Conservation (phyloP, 495 filamentous ascomycete genomes). For the Penicillium salamii region DNA sequence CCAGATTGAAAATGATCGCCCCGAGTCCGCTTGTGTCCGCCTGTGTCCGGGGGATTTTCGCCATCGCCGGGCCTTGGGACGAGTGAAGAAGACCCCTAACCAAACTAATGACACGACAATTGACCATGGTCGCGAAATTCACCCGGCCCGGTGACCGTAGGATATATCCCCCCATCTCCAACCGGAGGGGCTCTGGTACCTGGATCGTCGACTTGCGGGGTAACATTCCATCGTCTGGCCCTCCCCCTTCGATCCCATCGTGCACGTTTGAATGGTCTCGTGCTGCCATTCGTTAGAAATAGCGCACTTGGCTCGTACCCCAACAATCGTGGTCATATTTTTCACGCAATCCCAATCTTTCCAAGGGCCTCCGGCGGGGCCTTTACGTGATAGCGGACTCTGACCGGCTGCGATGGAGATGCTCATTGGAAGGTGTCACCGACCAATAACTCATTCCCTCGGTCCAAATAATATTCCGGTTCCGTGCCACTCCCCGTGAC, state of each 20-base stretch:
- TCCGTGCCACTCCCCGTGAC: slow-evolving; percentile 6
- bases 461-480: slow-evolving; percentile 5
- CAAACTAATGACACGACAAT: slow-evolving; percentile 1
- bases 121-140: not conserved
- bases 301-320: slow-evolving; percentile 4
- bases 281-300: slow-evolving; percentile 4
- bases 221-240: slow-evolving; percentile 1
- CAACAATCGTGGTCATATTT: slow-evolving; percentile 5
- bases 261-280: not conserved
- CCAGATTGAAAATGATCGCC: slow-evolving; percentile 7
- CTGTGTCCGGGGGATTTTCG: slow-evolving; percentile 27
- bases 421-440: slow-evolving; percentile 27
- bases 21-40: slow-evolving; percentile 17
- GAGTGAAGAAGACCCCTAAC: slow-evolving; percentile 10
- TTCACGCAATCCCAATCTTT: slow-evolving; percentile 4
- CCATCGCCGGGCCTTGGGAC: slow-evolving; percentile 5
- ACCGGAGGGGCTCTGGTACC: slow-evolving; percentile 24
- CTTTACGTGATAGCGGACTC: slow-evolving; percentile 26
- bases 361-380: slow-evolving; percentile 11
- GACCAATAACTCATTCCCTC: slow-evolving; percentile 13
- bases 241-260: not conserved
- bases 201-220: slow-evolving; percentile 28
- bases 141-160: slow-evolving; percentile 16
- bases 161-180: slow-evolving; percentile 10
- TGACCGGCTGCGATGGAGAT: slow-evolving; percentile 15